phyloP scores from a whole-genome alignment of 805 yeast species.

The Candida morakotiae region DNA sequence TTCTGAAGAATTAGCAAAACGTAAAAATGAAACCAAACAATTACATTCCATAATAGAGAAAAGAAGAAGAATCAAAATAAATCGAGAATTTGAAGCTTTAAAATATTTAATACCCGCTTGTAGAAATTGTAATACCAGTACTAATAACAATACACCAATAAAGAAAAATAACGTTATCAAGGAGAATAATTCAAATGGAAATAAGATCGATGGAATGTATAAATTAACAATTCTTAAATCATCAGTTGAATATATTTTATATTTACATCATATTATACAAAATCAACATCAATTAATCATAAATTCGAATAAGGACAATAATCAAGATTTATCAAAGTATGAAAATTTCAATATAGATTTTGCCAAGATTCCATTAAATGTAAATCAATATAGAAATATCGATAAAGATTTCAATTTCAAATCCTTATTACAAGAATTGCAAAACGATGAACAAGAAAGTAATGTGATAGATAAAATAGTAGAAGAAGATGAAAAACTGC shows the following conservation, averaged over 20 bases:
- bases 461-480: conserved; percentile 4
- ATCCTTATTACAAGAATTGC: conserved; percentile 15
- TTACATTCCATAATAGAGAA: conserved; percentile 76
- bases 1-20: conserved; percentile 36
- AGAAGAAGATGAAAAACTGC: conserved; percentile 3
- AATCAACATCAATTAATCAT: conserved; percentile 45
- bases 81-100: conserved; percentile 78
- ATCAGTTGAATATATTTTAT: conserved; percentile 76
- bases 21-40: conserved; percentile 42
- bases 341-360: conserved; percentile 44
- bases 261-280: conserved; percentile 57
- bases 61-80: conserved; percentile 72
- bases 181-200: conserved; percentile 19
- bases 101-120: conserved; percentile 79
- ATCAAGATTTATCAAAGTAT: conserved; percentile 13
- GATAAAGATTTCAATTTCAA: conserved; percentile 54
- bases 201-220: conserved; percentile 62
- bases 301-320: conserved; percentile 2
- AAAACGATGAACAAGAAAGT: conserved; percentile 2
- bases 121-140: conserved; percentile 28
- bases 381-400: conserved; percentile 56
- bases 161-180: background rate
- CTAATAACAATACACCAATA: conserved; percentile 15
- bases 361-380: conserved; percentile 52
- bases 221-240: conserved; percentile 76